Evolutionary conservation across 2,329 filamentous ascomycete genomes (phyloP).

Genomic region (Neoscytalidium dimidiatum): DNA sequence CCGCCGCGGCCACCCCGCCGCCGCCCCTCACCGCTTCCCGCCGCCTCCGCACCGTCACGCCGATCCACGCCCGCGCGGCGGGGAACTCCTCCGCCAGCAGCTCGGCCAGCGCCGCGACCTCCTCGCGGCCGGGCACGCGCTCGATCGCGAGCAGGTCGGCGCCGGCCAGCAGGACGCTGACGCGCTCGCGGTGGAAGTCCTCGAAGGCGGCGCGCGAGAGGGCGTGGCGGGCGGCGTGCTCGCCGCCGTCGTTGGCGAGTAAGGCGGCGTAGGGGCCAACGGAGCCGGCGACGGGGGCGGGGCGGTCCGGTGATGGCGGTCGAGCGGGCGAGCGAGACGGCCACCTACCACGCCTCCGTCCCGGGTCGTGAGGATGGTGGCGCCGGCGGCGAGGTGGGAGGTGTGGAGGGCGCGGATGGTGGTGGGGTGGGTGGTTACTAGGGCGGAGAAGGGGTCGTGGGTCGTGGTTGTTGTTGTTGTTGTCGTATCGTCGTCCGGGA

Average conservation of each 20-base stretch:
- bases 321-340: too few species aligned
- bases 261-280: constrained; percentile 53
- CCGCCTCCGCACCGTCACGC: constrained; percentile 38
- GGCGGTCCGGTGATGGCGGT: too few species aligned
- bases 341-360: too few species aligned
- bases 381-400: constrained; percentile 47
- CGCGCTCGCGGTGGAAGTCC: constrained; percentile 46
- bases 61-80: constrained; percentile 41
- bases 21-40: not conserved
- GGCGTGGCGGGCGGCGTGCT: constrained; percentile 48
- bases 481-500: too few species aligned
- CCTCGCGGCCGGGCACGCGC: constrained; percentile 45
- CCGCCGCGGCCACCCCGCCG: not conserved
- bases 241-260: constrained; percentile 48
- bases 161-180: constrained; percentile 44
- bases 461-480: too few species aligned
- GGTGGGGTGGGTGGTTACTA: constrained; percentile 39
- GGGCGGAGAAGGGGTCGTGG: constrained; percentile 49
- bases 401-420: constrained; percentile 47
- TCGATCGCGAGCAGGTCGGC: constrained; percentile 49
- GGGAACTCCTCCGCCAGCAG: constrained; percentile 41
- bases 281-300: constrained; percentile 49
- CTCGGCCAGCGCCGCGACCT: constrained; percentile 42
- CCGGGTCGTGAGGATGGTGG: constrained; percentile 52
- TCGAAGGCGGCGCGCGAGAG: constrained; percentile 35